phyloP scores from a whole-genome alignment of 192 early-diverging fungal genomes.

The Umbelopsis sp. region DNA sequence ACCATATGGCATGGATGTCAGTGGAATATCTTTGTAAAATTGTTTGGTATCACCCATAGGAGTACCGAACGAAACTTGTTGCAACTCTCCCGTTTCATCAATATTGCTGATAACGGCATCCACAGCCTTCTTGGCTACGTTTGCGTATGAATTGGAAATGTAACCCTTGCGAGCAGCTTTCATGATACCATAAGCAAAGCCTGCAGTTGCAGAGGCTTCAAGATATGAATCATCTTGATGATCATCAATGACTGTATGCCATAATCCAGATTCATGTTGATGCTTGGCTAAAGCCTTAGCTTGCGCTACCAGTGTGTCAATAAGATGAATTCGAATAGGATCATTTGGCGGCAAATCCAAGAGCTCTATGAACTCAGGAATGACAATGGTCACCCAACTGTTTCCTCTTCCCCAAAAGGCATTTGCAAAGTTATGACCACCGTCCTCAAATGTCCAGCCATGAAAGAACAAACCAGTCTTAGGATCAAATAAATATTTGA shows the following conservation, averaged over 20 bases:
- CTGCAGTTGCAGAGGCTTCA: conserved; percentile 25
- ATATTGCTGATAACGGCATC: conserved; percentile 21
- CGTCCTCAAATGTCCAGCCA: conserved; percentile 23
- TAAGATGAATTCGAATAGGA: conserved; percentile 19
- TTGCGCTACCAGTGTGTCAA: conserved; percentile 20
- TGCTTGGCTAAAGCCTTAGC: conserved; percentile 6
- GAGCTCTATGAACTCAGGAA: conserved; percentile 30
- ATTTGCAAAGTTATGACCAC: conserved; percentile 26
- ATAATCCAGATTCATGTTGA: conserved; percentile 26
- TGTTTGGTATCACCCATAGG: conserved; percentile 25
- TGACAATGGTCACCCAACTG: conserved; percentile 33
- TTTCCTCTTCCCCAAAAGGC: conserved; percentile 31
- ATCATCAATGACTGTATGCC: conserved; percentile 28
- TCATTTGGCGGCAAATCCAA: conserved; percentile 15
- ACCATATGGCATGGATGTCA: conserved; percentile 29
- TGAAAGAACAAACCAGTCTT: conserved; percentile 28
- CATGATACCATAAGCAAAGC: conserved; percentile 29
- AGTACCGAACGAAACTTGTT: conserved; percentile 26
- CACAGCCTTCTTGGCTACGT: conserved; percentile 18
- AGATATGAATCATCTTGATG: conserved; percentile 7
- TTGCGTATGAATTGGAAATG: not conserved
- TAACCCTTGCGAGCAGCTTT: conserved; percentile 25
- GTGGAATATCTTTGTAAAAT: conserved; percentile 25
- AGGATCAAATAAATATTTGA: conserved; percentile 24
- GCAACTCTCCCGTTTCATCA: conserved; percentile 24